phyloP scores from a whole-genome alignment of 306 rosid species.

The Mimosa bimucronata region DNA sequence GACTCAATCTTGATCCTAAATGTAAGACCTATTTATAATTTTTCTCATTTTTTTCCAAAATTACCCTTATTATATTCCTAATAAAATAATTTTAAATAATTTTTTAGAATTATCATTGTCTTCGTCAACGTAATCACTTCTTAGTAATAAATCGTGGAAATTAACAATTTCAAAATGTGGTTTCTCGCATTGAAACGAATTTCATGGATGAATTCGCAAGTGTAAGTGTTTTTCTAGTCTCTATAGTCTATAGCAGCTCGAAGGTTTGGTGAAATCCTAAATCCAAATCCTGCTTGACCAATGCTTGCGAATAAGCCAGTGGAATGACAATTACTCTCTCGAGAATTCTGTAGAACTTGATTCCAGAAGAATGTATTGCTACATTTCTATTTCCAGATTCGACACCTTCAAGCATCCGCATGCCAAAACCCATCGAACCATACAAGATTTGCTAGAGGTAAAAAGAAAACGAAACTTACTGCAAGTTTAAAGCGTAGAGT shows the following conservation, averaged over 20 bases:
- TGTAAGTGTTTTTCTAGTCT: not conserved
- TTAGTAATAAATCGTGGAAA: not conserved
- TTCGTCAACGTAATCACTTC: not conserved
- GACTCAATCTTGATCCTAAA: too few species aligned
- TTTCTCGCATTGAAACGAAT: not conserved
- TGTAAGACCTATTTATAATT: too few species aligned
- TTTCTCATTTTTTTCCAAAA: too few species aligned
- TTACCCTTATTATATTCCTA: too few species aligned
- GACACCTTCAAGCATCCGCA: conserved; percentile 20
- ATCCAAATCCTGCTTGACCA: conserved; percentile 4
- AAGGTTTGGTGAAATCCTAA: not conserved
- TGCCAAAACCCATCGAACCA: conserved; percentile 42
- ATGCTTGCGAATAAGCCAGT: conserved; percentile 9
- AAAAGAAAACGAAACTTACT: not conserved
- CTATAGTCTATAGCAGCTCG: not conserved
- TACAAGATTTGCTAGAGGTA: not conserved
- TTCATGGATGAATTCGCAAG: not conserved
- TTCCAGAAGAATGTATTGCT: conserved; percentile 47
- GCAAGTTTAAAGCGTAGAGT: not conserved
- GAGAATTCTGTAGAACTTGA: conserved; percentile 36
- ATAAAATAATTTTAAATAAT: too few species aligned
- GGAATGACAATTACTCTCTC: not conserved
- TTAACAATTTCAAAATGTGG: not conserved
- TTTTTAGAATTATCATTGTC: not conserved
- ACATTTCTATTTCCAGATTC: conserved; percentile 36